Conservation (phyloP, 768 basidiomycete genomes). For the Gyrodon lividus region DNA sequence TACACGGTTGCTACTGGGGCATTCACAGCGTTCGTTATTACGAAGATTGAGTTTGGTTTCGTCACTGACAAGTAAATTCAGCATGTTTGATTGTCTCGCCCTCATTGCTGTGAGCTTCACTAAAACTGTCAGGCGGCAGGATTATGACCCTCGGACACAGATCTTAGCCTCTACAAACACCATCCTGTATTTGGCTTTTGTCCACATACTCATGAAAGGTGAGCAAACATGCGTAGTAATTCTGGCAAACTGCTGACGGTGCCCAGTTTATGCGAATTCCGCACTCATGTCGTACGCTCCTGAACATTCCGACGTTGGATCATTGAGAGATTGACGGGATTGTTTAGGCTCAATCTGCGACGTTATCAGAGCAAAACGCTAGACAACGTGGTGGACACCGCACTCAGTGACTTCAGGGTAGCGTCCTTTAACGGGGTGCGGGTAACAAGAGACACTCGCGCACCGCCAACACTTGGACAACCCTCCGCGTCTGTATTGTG, state of each 20-base stretch:
- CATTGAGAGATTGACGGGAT: too few species aligned
- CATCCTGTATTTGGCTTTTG: not conserved
- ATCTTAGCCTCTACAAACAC: not conserved
- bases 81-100: not conserved
- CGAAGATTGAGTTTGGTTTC: not conserved
- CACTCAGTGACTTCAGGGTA: too few species aligned
- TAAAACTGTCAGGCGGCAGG: not conserved
- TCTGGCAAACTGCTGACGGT: not conserved
- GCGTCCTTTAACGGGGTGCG: too few species aligned
- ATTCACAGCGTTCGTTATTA: constrained; percentile 6
- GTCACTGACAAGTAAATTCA: not conserved
- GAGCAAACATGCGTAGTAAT: not conserved
- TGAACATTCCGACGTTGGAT: too few species aligned
- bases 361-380: too few species aligned
- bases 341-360: too few species aligned
- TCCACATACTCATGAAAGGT: not conserved
- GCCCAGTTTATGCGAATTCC: not conserved
- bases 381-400: too few species aligned
- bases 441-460: too few species aligned
- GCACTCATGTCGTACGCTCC: not conserved
- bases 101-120: not conserved
- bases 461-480: too few species aligned
- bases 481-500: too few species aligned
- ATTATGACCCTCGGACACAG: not conserved
- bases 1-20: constrained; percentile 11